A percentile compares a stretch with the other conserved stretches of the same genome.
phyloP scores from a whole-genome alignment of 805 yeast species.

The Metschnikowia henanensis region DNA sequence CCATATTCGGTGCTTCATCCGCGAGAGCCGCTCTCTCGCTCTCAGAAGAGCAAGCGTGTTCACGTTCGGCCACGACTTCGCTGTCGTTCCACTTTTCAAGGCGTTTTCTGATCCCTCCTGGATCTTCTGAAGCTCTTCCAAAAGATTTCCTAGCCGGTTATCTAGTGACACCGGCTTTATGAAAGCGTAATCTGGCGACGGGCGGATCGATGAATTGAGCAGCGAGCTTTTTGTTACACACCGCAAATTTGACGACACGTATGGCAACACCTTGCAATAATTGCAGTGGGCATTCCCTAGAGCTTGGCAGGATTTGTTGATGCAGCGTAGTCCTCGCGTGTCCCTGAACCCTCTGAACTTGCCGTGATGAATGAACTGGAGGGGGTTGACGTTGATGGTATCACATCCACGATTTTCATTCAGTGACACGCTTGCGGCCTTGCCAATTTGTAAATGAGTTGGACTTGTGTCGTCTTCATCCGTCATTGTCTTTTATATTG shows the following conservation, averaged over 20 bases:
- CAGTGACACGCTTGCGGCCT: not conserved
- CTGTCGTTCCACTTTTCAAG: not conserved
- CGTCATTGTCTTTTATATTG: not conserved
- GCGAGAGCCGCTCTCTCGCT: constrained; percentile 12
- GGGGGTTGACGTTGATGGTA: not conserved
- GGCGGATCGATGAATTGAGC: constrained; percentile 1
- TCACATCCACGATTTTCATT: constrained; percentile 1
- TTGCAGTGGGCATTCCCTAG: constrained; percentile 12
- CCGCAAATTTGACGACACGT: constrained; percentile 15
- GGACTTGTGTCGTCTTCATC: not conserved
- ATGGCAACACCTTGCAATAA: constrained; percentile 17
- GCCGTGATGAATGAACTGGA: constrained; percentile 15
- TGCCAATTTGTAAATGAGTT: too few species aligned
- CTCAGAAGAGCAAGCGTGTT: constrained; percentile 12
- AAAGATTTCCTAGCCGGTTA: constrained; percentile 8
- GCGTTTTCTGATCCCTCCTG: not conserved
- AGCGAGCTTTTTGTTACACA: constrained; percentile 1
- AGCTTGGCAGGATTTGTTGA: constrained; percentile 14
- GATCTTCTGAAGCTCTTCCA: constrained; percentile 10
- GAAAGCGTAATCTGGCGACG: constrained; percentile 3
- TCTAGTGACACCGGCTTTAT: constrained; percentile 3
- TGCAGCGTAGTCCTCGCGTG: constrained; percentile 22
- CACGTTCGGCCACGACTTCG: constrained; percentile 3
- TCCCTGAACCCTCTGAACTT: constrained; percentile 23
- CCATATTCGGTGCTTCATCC: constrained; percentile 12